phyloP scores from a whole-genome alignment of 108 stramenopile genomes.

The Pseudonitzschia delicatissima region DNA sequence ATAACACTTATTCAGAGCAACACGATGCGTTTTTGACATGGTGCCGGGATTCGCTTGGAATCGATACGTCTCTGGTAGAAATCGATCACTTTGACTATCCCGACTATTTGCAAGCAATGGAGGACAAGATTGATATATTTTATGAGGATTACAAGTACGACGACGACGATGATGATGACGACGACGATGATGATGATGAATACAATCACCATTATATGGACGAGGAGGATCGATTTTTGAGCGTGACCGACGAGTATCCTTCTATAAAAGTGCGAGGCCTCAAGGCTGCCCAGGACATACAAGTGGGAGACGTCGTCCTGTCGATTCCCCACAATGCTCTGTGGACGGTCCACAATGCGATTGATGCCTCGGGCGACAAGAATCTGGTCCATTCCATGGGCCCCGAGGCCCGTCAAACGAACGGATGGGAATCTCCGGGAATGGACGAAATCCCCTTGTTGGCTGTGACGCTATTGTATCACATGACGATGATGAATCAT shows the following conservation, averaged over 20 bases:
- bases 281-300: conserved; percentile 59
- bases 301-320: conserved; percentile 61
- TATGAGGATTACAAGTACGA: conserved; percentile 29
- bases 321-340: conserved; percentile 66
- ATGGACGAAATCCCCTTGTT: conserved; percentile 66
- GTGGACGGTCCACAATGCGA: conserved; percentile 64
- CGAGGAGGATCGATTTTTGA: conserved; percentile 10
- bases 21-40: conserved; percentile 42
- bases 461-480: conserved; percentile 71
- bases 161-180: conserved; percentile 35
- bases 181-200: background rate
- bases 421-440: conserved; percentile 52
- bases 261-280: conserved; percentile 64
- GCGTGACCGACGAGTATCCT: conserved; percentile 18
- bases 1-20: too few species aligned
- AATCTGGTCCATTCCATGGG: conserved; percentile 58
- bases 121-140: conserved; percentile 36
- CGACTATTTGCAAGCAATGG: conserved; percentile 53
- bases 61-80: conserved; percentile 47
- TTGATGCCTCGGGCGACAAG: conserved; percentile 67
- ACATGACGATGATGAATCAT: conserved; percentile 35
- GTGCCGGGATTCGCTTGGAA: conserved; percentile 56
- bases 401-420: conserved; percentile 39
- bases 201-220: too few species aligned
- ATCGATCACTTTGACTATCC: conserved; percentile 67